Conservation (phyloP, 176 grass and related monocot species). For the Carex littledalei region DNA sequence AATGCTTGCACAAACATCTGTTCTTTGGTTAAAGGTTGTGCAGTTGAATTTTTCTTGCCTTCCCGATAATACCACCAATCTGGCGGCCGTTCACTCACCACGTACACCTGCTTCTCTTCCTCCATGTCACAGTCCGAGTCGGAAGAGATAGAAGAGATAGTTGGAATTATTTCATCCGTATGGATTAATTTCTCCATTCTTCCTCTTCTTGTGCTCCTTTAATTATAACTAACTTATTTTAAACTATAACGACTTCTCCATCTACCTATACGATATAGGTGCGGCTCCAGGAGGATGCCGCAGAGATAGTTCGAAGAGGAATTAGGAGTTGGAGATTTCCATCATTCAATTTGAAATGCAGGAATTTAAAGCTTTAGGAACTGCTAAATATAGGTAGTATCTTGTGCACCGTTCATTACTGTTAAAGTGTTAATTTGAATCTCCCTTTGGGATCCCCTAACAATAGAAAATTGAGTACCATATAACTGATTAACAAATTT, state of each 20-base stretch:
- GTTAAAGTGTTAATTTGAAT: conserved; percentile 19
- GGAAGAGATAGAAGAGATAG: conserved; percentile 7
- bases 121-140: conserved; percentile 9
- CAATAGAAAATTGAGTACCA: conserved; percentile 18
- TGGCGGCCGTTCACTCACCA: conserved; percentile 8
- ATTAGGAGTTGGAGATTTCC: background rate
- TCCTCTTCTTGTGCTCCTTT: conserved; percentile 17
- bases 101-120: conserved; percentile 11
- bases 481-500: conserved; percentile 5
- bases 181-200: conserved; percentile 19
- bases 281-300: conserved; percentile 22
- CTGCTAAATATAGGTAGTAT: conserved; percentile 14
- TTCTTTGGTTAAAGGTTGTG: background rate
- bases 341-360: background rate
- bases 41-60: background rate
- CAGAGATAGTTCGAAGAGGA: conserved; percentile 10
- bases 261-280: conserved; percentile 10
- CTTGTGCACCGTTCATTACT: conserved; percentile 16
- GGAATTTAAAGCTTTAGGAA: background rate
- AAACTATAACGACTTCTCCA: background rate
- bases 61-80: conserved; percentile 29
- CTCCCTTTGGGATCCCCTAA: conserved; percentile 15
- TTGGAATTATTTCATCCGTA: background rate
- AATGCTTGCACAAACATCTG: conserved; percentile 13
- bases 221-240: background rate